Base-by-base conservation (phyloP, 2,329 filamentous ascomycete genomes). In the Furcasterigmium sp. region DNA sequence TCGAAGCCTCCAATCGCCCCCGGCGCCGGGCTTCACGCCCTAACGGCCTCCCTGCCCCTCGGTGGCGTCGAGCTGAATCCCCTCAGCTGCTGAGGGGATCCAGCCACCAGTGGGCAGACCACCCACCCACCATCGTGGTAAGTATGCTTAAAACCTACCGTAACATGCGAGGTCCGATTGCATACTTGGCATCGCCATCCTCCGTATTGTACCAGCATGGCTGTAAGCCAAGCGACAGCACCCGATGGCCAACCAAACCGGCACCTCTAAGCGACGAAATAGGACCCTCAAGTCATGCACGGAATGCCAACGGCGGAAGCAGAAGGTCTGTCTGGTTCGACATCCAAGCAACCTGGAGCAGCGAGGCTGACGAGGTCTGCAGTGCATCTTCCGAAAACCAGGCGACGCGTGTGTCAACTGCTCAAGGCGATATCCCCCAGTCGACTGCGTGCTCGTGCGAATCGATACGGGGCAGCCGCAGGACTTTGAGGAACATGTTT, bases 271-370 rank as follows among this genome's bases (percentile, higher is more conserved):
- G 23, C 32, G 43, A 21, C 46, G 48, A 26, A 25, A 37, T 26
- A 44, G 48, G 17, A 36, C 43, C 9, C 49, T 50, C n/a, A 50
- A 50, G 37, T 50, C 49, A 23, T 51, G 49, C 37, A 48, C 46
- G 19, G 47, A 51, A 19, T 51, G 45, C 18, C 47, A 50, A 35
- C 41, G 46, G 25, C 41, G 47, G 14, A 51, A 51, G 41, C 47
- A 51, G 28, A 51, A 48, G 47, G 49, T 50, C 17, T 39, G 48
- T 40, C 32, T n/a, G n/a, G n/a, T n/a, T n/a, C n/a, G n/a, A n/a
- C n/a, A n/a, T n/a, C n/a, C n/a, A n/a, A n/a, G n/a, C n/a, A n/a
- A n/a, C n/a, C n/a, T n/a, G n/a, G n/a, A 11, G 20, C 21, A n/a
- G 15, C 5, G 17, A 5, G 8, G 13, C n/a, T 18, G 23, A 30